Evolutionary conservation across 768 basidiomycete genomes (phyloP), one percentile per base, ranked within the genome.

Genomic region (button mushroom (Agaricus bisporus)): DNA sequence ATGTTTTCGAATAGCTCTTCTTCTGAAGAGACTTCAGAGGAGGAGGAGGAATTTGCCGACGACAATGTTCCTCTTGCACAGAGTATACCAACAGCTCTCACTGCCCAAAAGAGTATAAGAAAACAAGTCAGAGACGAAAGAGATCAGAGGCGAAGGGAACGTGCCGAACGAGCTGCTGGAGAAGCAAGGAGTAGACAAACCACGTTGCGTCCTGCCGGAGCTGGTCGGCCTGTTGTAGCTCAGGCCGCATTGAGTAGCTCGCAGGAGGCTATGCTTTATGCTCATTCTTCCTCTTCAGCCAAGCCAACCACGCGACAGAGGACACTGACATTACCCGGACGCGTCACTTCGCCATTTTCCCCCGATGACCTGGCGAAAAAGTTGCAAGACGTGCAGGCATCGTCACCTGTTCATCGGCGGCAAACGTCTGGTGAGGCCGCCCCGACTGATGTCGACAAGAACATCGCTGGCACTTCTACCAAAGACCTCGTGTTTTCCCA

Each of bases 11-110:
- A 44, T 17, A 49, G 48, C 14, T 49, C 71, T 39, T 63, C 70
- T 53, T 61, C 67, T 18, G 68, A 68, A 10, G 68, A 69, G 3
- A 61, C 60, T 26, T 73, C 75, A 18, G 79, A 76, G 7, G 74
- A 77, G 41, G 75, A 74, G 4, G 69, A 70, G 12, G 55, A 47
- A 6, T 50, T 43, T 42, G 49, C 35, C 29, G 51, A 42, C 37
- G 92, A 95, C 64, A 86, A 95, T 60, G 73, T 92, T 1, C 93
- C 93, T 1, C 76, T 95, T 14, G 93, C 91, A 2, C 82, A 80
- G 58, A 76, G 84, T 28, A 90, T 92, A 51, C 93, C 92, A 4
- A 85, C 83, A 1, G 93, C 93, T 3, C 68, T 95, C 54, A 79
- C 75, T 3, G 92, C 91, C 9, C 93, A 95, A 62, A 83, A 81